Base-by-base conservation (phyloP, 768 basidiomycete genomes). In the Mycena chlorophos region DNA sequence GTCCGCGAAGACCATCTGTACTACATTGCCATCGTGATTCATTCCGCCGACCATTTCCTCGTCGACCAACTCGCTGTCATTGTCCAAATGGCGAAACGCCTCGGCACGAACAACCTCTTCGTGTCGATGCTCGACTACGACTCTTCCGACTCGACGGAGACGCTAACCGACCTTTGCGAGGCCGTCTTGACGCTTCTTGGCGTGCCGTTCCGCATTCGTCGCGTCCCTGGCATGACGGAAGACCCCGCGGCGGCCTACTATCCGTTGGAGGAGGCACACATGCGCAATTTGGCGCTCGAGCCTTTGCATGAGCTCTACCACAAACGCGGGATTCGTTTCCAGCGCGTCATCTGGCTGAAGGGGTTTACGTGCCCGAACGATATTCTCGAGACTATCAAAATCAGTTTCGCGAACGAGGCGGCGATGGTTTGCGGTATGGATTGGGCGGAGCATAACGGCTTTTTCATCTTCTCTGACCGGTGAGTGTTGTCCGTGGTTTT, bases 351-450 rank as follows among this genome's bases (percentile, higher is more conserved):
- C 42, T 99, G 97, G 97, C 79, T 98, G 58, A 99, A 98, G 67
- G 97, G 97, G 0, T 99, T 99, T 70, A 98, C 97, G 0, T 99
- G 97, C 68, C 97, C 97, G 2, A 96, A 94, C 66, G 97, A 99
- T 69, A 94, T 99, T 46, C 77, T 99, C 49, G 97, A 99, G 73
- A 96, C 91, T 22, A 85, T 98, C 68, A 87, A 94, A 60, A 88
- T 98, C 57, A 92, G 89, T 68, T 80, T 89, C 62, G 81, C 82
- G 28, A 99, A 98, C 67, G 85, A 94, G 62, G 97, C 97, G 2
- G 92, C 94, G 0, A 93, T 99, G 92, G 94, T 98, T 2, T 98
- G 97, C 67, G 96, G 95, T n/a, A 98, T 98, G 96, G 97, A 99
- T 67, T 99, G 97, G 97, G 96, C 94, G 12, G 95, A 99, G 71